phyloP scores from a whole-genome alignment of 1,284 basidiomycete genomes.

The Gomphus bonarii region DNA sequence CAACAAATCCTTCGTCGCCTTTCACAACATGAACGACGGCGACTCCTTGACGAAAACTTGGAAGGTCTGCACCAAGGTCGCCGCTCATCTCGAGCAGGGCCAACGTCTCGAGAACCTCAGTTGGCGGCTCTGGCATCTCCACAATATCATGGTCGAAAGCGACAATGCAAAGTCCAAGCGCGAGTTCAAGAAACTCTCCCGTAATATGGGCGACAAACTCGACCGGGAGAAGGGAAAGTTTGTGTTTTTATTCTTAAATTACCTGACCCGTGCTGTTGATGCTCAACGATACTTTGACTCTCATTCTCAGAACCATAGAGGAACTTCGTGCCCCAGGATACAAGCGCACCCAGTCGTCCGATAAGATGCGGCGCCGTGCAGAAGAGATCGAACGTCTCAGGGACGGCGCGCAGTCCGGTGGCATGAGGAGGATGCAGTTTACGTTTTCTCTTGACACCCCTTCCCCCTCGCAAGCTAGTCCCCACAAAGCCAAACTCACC shows the following conservation, averaged over 20 bases:
- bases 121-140: slow-evolving; percentile 81
- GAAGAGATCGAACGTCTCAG: slow-evolving; percentile 70
- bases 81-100: slow-evolving; percentile 77
- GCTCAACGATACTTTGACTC: slow-evolving; percentile 2
- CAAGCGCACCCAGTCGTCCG: slow-evolving; percentile 59
- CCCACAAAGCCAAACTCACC: slow-evolving; percentile 20
- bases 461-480: slow-evolving; percentile 15
- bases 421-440: slow-evolving; percentile 66
- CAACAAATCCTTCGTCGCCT: slow-evolving; percentile 84
- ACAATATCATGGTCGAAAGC: slow-evolving; percentile 76
- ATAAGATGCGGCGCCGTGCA: slow-evolving; percentile 67
- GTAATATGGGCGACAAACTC: slow-evolving; percentile 76
- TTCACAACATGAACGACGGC: slow-evolving; percentile 72
- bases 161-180: slow-evolving; percentile 79
- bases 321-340: slow-evolving; percentile 72
- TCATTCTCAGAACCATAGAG: slow-evolving; percentile 51
- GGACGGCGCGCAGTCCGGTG: slow-evolving; percentile 47
- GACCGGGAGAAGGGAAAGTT: slow-evolving; percentile 81
- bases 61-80: slow-evolving; percentile 83
- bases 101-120: slow-evolving; percentile 79
- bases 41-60: slow-evolving; percentile 78
- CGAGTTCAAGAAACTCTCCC: slow-evolving; percentile 77
- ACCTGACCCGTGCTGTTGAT: slow-evolving; percentile 8
- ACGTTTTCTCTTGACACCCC: slow-evolving; percentile 67
- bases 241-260: slow-evolving; percentile 20